Evolutionary conservation across 2,329 filamentous ascomycete species (phyloP), one percentile per base, ranked within the genome.

Genomic region (Amphichorda felina): DNA sequence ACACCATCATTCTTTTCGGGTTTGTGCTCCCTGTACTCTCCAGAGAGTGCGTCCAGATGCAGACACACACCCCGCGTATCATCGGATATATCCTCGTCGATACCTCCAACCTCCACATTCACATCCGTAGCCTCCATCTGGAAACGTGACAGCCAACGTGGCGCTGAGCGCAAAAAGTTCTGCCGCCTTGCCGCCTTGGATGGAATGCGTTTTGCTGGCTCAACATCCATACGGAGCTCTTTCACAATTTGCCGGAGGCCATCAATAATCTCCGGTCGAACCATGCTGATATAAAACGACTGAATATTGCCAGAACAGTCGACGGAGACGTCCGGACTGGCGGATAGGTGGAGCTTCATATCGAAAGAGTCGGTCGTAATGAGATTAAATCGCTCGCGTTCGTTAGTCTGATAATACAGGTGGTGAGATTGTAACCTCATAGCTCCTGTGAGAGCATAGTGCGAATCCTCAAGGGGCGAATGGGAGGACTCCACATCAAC

Each of bases 401-500:
- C 74, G 16, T 82, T 79, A 1, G 87, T 94, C 51, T 95, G 93
- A 52, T 98, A 98, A 55, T 96, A 98, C 1, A 98, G 69, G 43
- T 86, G 75, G 52, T 95, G 87, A 1, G 85, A 83, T 42, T 89
- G 80, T 39, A 96, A 65, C 31, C 91, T 73, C 52, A 93, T 77
- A 4, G 83, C 82, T 1, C 87, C 86, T 11, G 78, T 77, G 1
- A 98, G 63, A 5, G 83, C 85, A 56, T 98, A 98, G 51, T 95
- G 83, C 4, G 87, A 63, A 24, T 93, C 82, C 38, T 83, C 83
- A 25, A 85, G 75, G 0, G 81, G 68, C 3, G 86, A 91, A 58
- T 98, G 91, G n/a, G 87, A 94, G 1, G 91, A 94, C 51, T 98
- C 91, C 33, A 94, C 71, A 49, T 98, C 91, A 16, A 96, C 63